Conservation (phyloP, 139 green algal species). For the Picochlorum sp. region DNA sequence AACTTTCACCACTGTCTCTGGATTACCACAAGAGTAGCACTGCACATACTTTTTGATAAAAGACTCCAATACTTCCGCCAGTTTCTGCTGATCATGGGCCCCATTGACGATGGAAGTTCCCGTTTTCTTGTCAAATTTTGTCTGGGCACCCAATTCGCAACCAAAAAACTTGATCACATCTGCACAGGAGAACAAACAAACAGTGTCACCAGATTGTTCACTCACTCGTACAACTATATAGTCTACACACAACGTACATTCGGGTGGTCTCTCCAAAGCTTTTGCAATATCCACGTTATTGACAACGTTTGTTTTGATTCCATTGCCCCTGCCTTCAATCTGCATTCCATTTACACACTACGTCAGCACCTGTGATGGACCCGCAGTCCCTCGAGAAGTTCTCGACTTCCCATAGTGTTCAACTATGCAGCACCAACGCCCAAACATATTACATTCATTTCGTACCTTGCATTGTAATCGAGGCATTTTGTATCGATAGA, state of each 20-base stretch:
- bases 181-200: too few relatives aligned
- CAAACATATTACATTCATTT: too few relatives aligned
- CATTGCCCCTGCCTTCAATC: slow-evolving; percentile 96
- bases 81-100: slow-evolving; percentile 57
- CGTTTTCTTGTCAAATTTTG: slow-evolving; percentile 82
- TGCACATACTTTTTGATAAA: slow-evolving; percentile 99
- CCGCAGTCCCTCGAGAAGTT: background rate
- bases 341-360: slow-evolving; percentile 31
- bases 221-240: background rate
- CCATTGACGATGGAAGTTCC: slow-evolving; percentile 94
- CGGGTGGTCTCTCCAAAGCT: slow-evolving; percentile 80
- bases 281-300: slow-evolving; percentile 99
- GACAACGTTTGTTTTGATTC: slow-evolving; percentile 98
- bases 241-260: slow-evolving; percentile 52
- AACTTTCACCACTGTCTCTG: slow-evolving; percentile 92
- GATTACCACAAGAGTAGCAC: slow-evolving; percentile 96
- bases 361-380: background rate
- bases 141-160: slow-evolving; percentile 92
- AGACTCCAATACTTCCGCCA: slow-evolving; percentile 79
- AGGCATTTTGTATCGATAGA: slow-evolving; percentile 98
- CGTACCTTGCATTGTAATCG: slow-evolving; percentile 79
- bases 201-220: background rate
- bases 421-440: too few relatives aligned
- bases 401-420: too few relatives aligned
- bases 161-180: slow-evolving; percentile 95